These are phyloP conservation scores for Sarcomyxa edulis DNA, from an alignment of 768 basidiomycete species.

Conservation along the genomic window DNA sequence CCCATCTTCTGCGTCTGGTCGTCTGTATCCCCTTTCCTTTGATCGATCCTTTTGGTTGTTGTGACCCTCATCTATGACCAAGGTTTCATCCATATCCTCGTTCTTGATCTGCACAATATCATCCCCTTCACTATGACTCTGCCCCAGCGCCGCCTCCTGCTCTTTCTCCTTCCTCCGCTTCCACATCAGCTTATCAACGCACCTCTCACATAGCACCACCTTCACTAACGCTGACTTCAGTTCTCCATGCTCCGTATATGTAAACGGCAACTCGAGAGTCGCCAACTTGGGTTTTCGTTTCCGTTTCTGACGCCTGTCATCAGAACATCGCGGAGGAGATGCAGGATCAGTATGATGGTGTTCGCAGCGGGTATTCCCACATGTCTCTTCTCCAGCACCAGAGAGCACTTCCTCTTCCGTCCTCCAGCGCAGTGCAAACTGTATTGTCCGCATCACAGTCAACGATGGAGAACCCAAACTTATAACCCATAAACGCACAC, in stretches of 20 bases:
- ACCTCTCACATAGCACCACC: constrained; percentile 76
- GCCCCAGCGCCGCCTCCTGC: constrained; percentile 6
- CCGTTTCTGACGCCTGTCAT: too few relatives aligned
- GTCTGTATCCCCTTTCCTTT: constrained; percentile 5
- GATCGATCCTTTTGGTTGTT: too few relatives aligned
- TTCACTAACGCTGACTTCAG: constrained; percentile 84
- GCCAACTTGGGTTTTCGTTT: constrained; percentile 35
- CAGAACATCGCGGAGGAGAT: constrained; percentile 14
- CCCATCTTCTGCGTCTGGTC: background rate
- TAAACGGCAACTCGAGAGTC: constrained; percentile 88
- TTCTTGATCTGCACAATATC: background rate
- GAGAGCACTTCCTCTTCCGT: constrained; percentile 87
- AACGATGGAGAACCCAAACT: background rate
- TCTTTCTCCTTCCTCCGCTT: constrained; percentile 68
- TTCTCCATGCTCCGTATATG: constrained; percentile 76
- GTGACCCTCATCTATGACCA: background rate
- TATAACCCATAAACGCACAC: constrained; percentile 40
- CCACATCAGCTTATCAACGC: constrained; percentile 83
- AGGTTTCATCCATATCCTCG: background rate
- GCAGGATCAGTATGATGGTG: constrained; percentile 40
- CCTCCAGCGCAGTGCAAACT: constrained; percentile 93
- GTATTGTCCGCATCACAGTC: background rate
- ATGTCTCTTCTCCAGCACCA: constrained; percentile 82
- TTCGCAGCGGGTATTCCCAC: constrained; percentile 83
- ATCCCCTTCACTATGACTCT: constrained; percentile 1